phyloP scores from a whole-genome alignment of 805 yeast species.

The Schwanniomyces occidentalis region DNA sequence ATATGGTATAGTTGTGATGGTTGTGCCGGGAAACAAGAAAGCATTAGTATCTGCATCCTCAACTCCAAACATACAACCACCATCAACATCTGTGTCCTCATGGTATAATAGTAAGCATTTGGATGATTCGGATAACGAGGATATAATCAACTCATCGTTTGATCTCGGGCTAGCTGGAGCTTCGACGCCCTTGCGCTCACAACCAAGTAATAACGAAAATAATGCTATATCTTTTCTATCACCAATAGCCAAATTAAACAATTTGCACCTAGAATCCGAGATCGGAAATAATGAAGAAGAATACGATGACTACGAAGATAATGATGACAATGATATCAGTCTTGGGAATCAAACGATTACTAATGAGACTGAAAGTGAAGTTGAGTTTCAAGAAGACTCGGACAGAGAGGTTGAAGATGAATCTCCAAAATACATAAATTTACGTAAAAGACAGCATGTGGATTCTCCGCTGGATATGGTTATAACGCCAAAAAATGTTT shows the following conservation, averaged over 20 bases:
- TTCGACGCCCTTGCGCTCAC: slow-evolving; percentile 10
- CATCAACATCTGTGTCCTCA: no score
- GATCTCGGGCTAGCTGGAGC: slow-evolving; percentile 11
- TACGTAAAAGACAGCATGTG: slow-evolving; percentile 25
- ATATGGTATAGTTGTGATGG: no score
- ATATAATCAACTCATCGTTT: slow-evolving; percentile 7
- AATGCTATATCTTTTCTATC: slow-evolving; percentile 22
- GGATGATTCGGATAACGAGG: slow-evolving; percentile 7
- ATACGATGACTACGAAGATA: slow-evolving; percentile 11
- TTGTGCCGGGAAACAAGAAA: no score
- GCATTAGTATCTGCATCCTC: no score
- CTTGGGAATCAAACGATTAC: slow-evolving; percentile 30
- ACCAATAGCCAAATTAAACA: slow-evolving; percentile 36
- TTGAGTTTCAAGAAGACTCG: slow-evolving; percentile 9
- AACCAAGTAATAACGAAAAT: slow-evolving; percentile 2
- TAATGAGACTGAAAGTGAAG: slow-evolving; percentile 18
- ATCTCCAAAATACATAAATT: slow-evolving; percentile 21
- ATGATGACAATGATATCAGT: slow-evolving; percentile 11
- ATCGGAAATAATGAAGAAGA: not conserved
- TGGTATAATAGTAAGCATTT: slow-evolving; percentile 6
- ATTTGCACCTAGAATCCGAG: slow-evolving; percentile 27
- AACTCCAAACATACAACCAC: no score
- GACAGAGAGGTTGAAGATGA: not conserved
- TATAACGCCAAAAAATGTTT: slow-evolving; percentile 20
- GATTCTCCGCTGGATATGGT: slow-evolving; percentile 27